phyloP scores from a whole-genome alignment of 1,139 yeast species.

The Pichia norvegensis region DNA sequence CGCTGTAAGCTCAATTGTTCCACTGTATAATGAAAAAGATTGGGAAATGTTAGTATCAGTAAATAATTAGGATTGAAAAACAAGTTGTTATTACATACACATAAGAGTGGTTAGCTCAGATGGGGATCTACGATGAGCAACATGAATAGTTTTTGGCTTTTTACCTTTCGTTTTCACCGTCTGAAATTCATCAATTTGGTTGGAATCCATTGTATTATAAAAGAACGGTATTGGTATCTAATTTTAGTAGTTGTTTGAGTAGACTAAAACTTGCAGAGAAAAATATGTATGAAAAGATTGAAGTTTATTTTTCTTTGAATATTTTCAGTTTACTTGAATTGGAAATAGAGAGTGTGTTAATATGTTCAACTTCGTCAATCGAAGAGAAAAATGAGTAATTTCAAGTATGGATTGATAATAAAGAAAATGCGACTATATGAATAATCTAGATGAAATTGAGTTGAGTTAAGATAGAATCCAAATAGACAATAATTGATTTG shows the following conservation, averaged over 20 bases:
- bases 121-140: slow-evolving; percentile 92
- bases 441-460: background rate
- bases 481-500: too few species aligned
- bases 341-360: background rate
- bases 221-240: background rate
- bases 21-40: slow-evolving; percentile 29
- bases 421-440: background rate
- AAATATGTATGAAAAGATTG: too few species aligned
- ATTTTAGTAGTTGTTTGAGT: too few species aligned
- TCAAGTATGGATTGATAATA: background rate
- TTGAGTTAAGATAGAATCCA: too few species aligned
- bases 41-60: background rate
- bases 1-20: slow-evolving; percentile 91
- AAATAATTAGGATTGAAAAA: background rate
- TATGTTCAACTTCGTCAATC: too few species aligned
- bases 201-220: slow-evolving; percentile 1
- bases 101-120: slow-evolving; percentile 89
- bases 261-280: too few species aligned
- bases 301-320: too few species aligned
- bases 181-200: background rate
- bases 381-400: background rate
- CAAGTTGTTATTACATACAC: slow-evolving; percentile 37
- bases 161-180: slow-evolving; percentile 25
- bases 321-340: background rate
- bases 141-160: slow-evolving; percentile 55